Percentiles rank a stretch among this genome's conserved stretches.
Evolutionary conservation across 176 grass and related monocot genomes (phyloP).

Genomic region (sorghum (Sorghum bicolor)): Sorghum_bicolor_NCBIv3 NC_012872.2:57361501-57362000

Average conservation of each 20-base stretch:
- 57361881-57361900: conserved; percentile 65
- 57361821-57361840: conserved; percentile 45
- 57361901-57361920: conserved; percentile 31
- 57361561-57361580: background rate
- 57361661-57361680: conserved; percentile 64
- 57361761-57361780: background rate
- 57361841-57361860: conserved; percentile 47
- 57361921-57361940: conserved; percentile 2
- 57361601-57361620: background rate
- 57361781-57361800: conserved; percentile 67
- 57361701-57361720: conserved; percentile 54
- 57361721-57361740: background rate
- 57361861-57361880: conserved; percentile 67
- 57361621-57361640: conserved; percentile 89
- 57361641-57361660: conserved; percentile 77
- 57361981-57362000: background rate
- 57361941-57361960: background rate
- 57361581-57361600: conserved; percentile 1
- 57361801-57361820: conserved; percentile 48
- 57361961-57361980: background rate
- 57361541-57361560: conserved; percentile 13
- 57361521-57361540: background rate
- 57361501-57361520: background rate
- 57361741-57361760: conserved; percentile 6
- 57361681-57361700: conserved; percentile 34